Evolutionary conservation across 768 basidiomycete species (phyloP).

Genomic region (Suillus brevipes): DNA sequence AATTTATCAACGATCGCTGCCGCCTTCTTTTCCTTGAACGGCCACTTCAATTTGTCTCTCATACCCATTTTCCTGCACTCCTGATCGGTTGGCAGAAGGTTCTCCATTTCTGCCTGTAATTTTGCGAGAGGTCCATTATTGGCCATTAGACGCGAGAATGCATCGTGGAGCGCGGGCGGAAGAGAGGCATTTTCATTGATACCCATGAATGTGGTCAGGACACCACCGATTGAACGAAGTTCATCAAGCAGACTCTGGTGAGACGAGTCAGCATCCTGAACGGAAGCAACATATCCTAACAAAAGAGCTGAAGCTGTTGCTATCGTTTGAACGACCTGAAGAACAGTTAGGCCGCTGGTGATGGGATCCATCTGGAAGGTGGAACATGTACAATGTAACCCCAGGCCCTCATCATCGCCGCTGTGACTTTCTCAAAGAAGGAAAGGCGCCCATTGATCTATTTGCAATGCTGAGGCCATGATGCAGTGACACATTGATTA

Average conservation of each 20-base stretch:
- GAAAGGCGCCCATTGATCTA: background rate
- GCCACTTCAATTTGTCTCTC: background rate
- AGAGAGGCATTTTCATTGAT: background rate
- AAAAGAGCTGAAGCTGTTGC: background rate
- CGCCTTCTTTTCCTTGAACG: slow-evolving; percentile 7
- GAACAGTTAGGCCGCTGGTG: background rate
- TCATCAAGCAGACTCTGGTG: background rate
- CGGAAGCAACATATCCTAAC: slow-evolving; percentile 1
- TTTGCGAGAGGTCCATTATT: background rate
- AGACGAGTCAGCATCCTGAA: background rate
- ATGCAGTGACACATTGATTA: too few species aligned
- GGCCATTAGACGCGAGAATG: background rate
- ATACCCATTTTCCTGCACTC: background rate
- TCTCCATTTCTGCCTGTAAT: background rate
- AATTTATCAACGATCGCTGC: background rate
- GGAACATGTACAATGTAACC: too few species aligned
- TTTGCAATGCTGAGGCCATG: too few species aligned
- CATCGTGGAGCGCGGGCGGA: background rate
- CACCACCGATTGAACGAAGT: background rate
- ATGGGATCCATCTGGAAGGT: background rate
- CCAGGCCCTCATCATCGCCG: background rate
- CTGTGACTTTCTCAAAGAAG: background rate
- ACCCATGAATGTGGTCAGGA: background rate
- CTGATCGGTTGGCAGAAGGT: background rate
- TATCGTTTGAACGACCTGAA: background rate